Evolutionary conservation across 805 yeast genomes (phyloP).

Genomic region (Nakazawaea sp.): DNA sequence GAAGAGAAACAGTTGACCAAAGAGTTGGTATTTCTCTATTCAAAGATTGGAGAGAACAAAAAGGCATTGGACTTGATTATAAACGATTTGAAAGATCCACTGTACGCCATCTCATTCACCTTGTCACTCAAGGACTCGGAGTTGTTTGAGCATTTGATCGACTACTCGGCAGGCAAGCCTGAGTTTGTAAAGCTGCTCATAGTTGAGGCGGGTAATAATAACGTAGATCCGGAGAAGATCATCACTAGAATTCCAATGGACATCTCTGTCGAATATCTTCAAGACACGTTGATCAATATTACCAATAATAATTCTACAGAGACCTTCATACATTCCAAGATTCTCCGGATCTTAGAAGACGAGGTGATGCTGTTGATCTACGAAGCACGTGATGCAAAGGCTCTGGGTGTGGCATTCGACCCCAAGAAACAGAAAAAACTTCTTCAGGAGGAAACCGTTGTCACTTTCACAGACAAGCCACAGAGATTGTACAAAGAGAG

Average conservation of each 20-base stretch:
- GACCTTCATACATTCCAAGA: conserved; percentile 44
- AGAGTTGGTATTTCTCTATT: conserved; percentile 77
- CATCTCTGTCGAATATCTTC: conserved; percentile 59
- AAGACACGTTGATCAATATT: conserved; percentile 52
- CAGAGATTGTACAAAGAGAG: conserved; percentile 18
- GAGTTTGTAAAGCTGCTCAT: conserved; percentile 71
- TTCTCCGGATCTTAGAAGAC: conserved; percentile 44
- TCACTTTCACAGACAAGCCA: conserved; percentile 12
- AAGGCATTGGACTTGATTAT: conserved; percentile 74
- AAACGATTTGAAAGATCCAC: conserved; percentile 71
- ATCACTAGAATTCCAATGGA: conserved; percentile 56
- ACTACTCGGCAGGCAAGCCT: conserved; percentile 65
- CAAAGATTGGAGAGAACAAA: conserved; percentile 73
- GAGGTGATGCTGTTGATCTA: conserved; percentile 38
- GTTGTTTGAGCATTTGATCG: conserved; percentile 73
- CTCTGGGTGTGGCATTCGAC: conserved; percentile 26
- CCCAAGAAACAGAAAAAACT: conserved; percentile 12
- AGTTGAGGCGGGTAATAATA: conserved; percentile 52
- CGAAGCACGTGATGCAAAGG: conserved; percentile 20
- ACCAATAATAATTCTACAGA: conserved; percentile 56
- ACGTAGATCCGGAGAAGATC: conserved; percentile 63
- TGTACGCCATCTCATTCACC: conserved; percentile 76
- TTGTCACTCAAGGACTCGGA: conserved; percentile 59
- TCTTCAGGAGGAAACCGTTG: conserved; percentile 15
- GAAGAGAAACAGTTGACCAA: conserved; percentile 43